Conservation (phyloP, 768 basidiomycete genomes). For the Phanerochaete carnosa region DNA sequence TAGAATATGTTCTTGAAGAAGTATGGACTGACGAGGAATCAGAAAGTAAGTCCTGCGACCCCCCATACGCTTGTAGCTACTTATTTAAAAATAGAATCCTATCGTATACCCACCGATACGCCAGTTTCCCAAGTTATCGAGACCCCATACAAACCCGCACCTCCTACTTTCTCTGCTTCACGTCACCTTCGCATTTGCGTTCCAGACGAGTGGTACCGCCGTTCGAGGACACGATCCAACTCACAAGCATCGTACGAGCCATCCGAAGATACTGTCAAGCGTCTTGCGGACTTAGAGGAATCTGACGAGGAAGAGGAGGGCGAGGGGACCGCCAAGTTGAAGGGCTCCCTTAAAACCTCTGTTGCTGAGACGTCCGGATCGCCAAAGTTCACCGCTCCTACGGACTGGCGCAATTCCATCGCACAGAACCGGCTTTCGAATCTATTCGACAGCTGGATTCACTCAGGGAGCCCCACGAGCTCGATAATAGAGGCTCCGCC, state of each 20-base stretch:
- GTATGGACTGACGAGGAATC: conserved; percentile 50
- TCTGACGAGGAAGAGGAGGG: conserved; percentile 39
- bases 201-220: conserved; percentile 78
- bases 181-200: conserved; percentile 63
- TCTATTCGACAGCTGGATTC: conserved; percentile 66
- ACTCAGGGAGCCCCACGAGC: conserved; percentile 38
- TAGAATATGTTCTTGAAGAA: conserved; percentile 77
- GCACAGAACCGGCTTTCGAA: conserved; percentile 61
- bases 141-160: conserved; percentile 26
- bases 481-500: conserved; percentile 26
- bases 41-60: conserved; percentile 44
- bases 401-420: conserved; percentile 52
- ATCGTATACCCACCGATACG: conserved; percentile 42
- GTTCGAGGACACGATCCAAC: conserved; percentile 53
- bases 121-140: conserved; percentile 41
- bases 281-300: conserved; percentile 48
- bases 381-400: conserved; percentile 20
- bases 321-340: conserved; percentile 64
- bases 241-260: conserved; percentile 46
- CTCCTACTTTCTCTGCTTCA: conserved; percentile 17
- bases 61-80: not conserved
- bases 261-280: conserved; percentile 48
- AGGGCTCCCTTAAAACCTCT: conserved; percentile 29
- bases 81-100: conserved; percentile 32
- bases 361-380: conserved; percentile 8